Conservation (phyloP, 1,139 yeast species). For the Kodamaea anthophila region DNA sequence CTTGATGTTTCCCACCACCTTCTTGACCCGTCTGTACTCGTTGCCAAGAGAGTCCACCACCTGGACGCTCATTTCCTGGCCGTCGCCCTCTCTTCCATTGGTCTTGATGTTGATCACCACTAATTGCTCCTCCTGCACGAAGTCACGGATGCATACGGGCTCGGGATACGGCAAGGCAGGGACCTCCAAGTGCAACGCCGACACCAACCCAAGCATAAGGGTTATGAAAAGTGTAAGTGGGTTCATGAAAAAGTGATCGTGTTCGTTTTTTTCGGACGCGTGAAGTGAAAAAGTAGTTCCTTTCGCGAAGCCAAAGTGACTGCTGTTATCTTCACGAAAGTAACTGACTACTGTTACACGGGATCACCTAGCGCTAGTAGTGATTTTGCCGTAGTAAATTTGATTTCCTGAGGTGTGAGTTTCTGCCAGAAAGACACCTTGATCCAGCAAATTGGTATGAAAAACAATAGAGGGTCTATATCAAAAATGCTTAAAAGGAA, state of each 20-base stretch:
- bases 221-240: constrained; percentile 9
- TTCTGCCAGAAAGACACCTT: no score
- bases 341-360: no score
- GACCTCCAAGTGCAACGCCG: constrained; percentile 37
- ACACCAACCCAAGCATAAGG: constrained; percentile 16
- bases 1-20: constrained; percentile 57
- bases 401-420: no score
- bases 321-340: no score
- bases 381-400: no score
- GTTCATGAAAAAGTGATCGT: constrained; percentile 11
- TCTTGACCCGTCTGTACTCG: constrained; percentile 61
- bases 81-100: constrained; percentile 74
- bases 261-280: constrained; percentile 7
- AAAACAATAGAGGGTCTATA: no score
- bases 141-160: constrained; percentile 78
- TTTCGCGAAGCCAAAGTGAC: no score
- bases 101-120: constrained; percentile 79
- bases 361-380: no score
- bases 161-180: constrained; percentile 30
- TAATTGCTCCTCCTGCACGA: constrained; percentile 73
- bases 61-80: constrained; percentile 63
- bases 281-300: no score
- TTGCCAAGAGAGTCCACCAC: constrained; percentile 66
- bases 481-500: no score
- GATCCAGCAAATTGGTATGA: no score